Conservation (phyloP, 129 eudicot species). For the Pulicaria dysenterica region DNA sequence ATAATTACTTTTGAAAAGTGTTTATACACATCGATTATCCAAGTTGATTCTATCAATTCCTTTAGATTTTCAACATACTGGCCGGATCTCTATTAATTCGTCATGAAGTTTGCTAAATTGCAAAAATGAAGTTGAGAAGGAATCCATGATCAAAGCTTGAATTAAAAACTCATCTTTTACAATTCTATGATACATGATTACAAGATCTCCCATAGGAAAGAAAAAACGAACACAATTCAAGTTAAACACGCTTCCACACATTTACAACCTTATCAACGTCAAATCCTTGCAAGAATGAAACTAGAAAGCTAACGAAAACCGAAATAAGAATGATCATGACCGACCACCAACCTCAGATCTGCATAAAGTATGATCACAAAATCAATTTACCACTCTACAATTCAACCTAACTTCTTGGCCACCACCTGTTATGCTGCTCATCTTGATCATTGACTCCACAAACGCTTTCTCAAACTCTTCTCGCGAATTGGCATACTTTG, state of each 20-base stretch:
- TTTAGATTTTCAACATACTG: too few species aligned
- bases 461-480: slow-evolving; percentile 51
- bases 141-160: neutral
- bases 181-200: slow-evolving; percentile 7
- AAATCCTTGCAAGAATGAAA: slow-evolving; percentile 1
- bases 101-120: too few species aligned
- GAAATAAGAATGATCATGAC: slow-evolving; percentile 18
- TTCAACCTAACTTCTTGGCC: slow-evolving; percentile 51
- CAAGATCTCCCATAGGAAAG: neutral
- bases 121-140: neutral
- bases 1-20: too few species aligned
- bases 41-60: too few species aligned
- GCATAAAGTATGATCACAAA: neutral
- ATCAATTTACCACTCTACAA: slow-evolving; percentile 42
- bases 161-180: neutral
- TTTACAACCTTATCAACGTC: slow-evolving; percentile 7
- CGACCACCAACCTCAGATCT: neutral
- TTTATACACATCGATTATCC: too few species aligned
- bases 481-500: slow-evolving; percentile 41
- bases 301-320: slow-evolving; percentile 2
- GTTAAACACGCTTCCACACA: slow-evolving; percentile 17
- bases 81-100: too few species aligned
- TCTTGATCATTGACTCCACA: slow-evolving; percentile 60
- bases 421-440: slow-evolving; percentile 53
- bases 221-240: neutral